Evolutionary conservation across 78 protist species (phyloP).

Genomic region (Dictyostelium citrinum): DNA sequence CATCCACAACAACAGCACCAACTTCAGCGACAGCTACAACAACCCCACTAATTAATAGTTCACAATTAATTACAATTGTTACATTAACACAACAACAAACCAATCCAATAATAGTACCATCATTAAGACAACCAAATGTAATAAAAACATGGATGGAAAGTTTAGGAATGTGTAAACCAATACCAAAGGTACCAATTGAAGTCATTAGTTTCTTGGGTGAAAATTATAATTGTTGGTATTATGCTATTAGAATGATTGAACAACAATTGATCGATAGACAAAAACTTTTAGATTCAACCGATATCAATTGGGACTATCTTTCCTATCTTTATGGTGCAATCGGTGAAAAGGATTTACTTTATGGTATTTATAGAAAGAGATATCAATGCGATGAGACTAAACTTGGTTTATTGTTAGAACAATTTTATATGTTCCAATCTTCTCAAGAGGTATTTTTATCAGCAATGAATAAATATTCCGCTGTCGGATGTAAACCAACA

Average conservation of each 20-base stretch:
- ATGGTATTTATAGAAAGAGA: conserved; percentile 46
- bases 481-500: conserved; percentile 45
- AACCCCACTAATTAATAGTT: not conserved
- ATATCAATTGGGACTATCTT: conserved; percentile 32
- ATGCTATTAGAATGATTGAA: conserved; percentile 69
- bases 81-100: not conserved
- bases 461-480: conserved; percentile 57
- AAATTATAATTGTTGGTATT: conserved; percentile 80
- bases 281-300: conserved; percentile 10
- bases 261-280: not conserved
- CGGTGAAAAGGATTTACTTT: conserved; percentile 63
- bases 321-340: conserved; percentile 8
- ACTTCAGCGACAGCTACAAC: not conserved
- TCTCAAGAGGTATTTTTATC: conserved; percentile 68
- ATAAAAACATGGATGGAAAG: conserved; percentile 78
- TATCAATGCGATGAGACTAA: conserved; percentile 47
- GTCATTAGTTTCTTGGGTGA: conserved; percentile 75
- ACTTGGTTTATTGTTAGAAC: conserved; percentile 53
- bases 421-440: conserved; percentile 63
- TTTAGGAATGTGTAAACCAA: conserved; percentile 63
- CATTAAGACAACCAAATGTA: conserved; percentile 38
- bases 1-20: not conserved
- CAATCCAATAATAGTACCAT: not conserved
- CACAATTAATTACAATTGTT: not conserved
- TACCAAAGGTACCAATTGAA: conserved; percentile 79